Evolutionary conservation across 1,139 yeast species (phyloP), one percentile per base, ranked within the genome.

Genomic region (Kodamaea fungicola): DNA sequence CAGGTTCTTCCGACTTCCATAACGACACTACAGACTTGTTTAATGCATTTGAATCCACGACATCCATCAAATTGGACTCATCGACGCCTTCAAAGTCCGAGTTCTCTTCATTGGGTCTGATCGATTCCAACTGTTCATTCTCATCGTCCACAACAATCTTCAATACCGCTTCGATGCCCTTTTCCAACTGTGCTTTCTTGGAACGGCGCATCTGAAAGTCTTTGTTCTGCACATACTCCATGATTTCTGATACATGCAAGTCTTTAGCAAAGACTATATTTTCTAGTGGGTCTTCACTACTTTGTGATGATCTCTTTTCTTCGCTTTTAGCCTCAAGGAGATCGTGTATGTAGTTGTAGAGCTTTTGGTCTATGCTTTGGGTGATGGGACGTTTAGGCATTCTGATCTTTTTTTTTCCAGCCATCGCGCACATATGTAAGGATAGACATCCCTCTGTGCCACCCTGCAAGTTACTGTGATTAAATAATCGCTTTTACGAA

Each of bases 11-110:
- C 19, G 54, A 51, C 36, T 70, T 72, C 97, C 96, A 89, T 35
- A 80, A 60, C 12, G 79, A 73, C 0, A 83, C 84, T 2, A 89
- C 84, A 21, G 84, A 78, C 52, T 82, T 86, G 57, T 90, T 90
- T 62, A 87, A 73, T 3, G 76, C 67, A 51, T 88, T 89, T 3
- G 67, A 52, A 42, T 81, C 84, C 33, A 65, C 66, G 2, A 70
- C 71, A 2, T 75, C 79, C 85, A 87, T 79, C 44, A 86, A 51
- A 22, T 77, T 74, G 12, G 65, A 66, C 16, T 62, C 67, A 39
- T 67, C 71, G 9, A 37, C 35, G 1, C 43, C 50, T 2, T 47
- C 54, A 33, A 63, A 61, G 31, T 72, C 77, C 31, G 71, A 68
- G 34, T 69, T 70, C 4, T 47, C 40, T 6, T 51, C 52, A 24